Evolutionary conservation across 257 asterid species (phyloP).

Genomic region (Capsicum rhomboideum): DNA sequence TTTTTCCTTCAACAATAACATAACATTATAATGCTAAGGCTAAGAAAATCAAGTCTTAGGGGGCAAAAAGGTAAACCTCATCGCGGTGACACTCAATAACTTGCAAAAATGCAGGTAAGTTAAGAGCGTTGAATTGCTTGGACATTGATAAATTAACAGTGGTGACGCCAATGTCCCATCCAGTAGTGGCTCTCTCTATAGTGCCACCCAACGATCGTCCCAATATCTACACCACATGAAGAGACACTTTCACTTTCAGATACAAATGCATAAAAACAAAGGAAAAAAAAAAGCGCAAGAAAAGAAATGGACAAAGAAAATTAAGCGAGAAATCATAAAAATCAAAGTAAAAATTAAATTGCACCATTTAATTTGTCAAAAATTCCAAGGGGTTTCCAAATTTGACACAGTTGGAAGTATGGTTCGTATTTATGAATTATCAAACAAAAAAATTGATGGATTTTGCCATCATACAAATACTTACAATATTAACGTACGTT

Average conservation of each 20-base stretch:
- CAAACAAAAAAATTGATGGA: background rate
- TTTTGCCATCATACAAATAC: background rate
- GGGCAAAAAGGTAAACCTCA: too few relatives aligned
- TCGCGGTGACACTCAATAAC: slow-evolving; percentile 81
- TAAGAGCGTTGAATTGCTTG: slow-evolving; percentile 37
- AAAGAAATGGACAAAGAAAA: background rate
- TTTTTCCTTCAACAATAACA: background rate
- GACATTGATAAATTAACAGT: slow-evolving; percentile 46
- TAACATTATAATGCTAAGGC: background rate
- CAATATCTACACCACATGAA: slow-evolving; percentile 37
- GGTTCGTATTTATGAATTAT: background rate
- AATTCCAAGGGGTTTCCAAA: background rate
- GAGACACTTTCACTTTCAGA: background rate
- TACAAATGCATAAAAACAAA: background rate
- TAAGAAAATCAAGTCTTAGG: too few relatives aligned
- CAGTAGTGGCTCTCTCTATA: slow-evolving; percentile 56
- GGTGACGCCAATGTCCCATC: slow-evolving; percentile 86
- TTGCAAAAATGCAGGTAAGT: slow-evolving; percentile 50
- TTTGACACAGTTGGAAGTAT: background rate
- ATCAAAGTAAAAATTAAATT: background rate
- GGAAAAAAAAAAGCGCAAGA: background rate
- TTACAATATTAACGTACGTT: background rate
- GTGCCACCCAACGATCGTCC: slow-evolving; percentile 84
- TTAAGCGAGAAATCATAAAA: background rate
- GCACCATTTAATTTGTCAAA: background rate